A percentile compares a stretch with the other conserved stretches of the same genome.
Evolutionary conservation across 208 protist genomes (phyloP).

Genomic region (Leishmania mexicana): DNA sequence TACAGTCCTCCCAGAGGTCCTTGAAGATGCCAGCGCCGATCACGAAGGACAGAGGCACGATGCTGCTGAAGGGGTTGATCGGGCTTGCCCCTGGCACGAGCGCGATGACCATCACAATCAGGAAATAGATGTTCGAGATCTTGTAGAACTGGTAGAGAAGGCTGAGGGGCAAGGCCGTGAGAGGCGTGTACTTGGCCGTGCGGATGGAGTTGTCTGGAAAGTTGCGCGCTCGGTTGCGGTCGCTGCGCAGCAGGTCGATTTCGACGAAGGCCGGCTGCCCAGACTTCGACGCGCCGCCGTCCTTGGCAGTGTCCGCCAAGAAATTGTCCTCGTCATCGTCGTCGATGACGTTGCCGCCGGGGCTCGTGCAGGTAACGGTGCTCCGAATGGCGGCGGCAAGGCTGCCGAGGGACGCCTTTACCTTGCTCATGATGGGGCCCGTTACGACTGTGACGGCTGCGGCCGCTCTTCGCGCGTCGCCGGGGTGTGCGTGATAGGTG

Average conservation of each 20-base stretch:
- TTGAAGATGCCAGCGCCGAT: conserved; percentile 86
- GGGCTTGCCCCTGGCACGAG: conserved; percentile 87
- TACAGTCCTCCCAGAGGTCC: conserved; percentile 88
- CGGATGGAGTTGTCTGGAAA: conserved; percentile 69
- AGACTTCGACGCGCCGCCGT: conserved; percentile 14
- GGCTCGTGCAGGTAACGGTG: conserved; percentile 19
- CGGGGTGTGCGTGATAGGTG: conserved; percentile 9
- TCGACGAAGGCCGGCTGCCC: conserved; percentile 37
- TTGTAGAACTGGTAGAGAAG: conserved; percentile 89
- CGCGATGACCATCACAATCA: conserved; percentile 89
- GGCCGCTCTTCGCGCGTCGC: neutral
- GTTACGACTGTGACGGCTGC: neutral
- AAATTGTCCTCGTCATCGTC: conserved; percentile 27
- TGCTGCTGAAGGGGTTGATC: conserved; percentile 88
- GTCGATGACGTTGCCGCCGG: conserved; percentile 17
- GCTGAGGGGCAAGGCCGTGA: conserved; percentile 66
- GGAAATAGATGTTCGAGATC: conserved; percentile 94
- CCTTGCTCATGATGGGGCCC: neutral
- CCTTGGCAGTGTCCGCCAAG: conserved; percentile 5
- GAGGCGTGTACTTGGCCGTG: conserved; percentile 72
- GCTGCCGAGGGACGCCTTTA: neutral
- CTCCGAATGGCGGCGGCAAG: conserved; percentile 12
- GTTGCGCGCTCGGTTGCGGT: conserved; percentile 44
- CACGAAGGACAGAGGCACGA: conserved; percentile 86
- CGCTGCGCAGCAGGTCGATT: conserved; percentile 52